Percentiles rank a stretch among this genome's conserved stretches.
Evolutionary conservation across 441 rosid genomes (phyloP).

Genomic region (Viola pubescens): DNA sequence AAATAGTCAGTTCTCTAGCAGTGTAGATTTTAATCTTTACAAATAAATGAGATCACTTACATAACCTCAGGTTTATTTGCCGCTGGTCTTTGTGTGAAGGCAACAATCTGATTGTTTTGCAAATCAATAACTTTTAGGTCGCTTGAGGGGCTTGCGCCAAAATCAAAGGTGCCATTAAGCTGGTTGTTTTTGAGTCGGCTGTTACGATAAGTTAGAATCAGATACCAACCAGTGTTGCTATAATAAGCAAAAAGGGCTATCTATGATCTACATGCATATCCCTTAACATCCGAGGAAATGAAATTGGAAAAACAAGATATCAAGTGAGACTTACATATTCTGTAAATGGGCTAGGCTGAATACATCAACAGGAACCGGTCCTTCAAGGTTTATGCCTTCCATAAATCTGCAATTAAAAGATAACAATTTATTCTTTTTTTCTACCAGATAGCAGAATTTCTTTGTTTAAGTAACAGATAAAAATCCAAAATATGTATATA

Average conservation of each 20-base stretch:
- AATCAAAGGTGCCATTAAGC: constrained; percentile 6
- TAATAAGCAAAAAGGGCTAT: neutral
- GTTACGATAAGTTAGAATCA: constrained; percentile 7
- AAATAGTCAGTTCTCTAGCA: neutral
- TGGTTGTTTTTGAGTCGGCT: constrained; percentile 43
- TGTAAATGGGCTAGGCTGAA: constrained; percentile 50
- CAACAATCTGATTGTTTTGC: constrained; percentile 34
- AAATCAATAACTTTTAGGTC: neutral
- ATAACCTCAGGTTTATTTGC: constrained; percentile 17
- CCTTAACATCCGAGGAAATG: neutral
- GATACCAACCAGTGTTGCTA: neutral
- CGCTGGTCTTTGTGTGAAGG: constrained; percentile 15
- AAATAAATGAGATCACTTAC: constrained; percentile 26
- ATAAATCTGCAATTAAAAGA: constrained; percentile 40
- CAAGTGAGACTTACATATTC: constrained; percentile 41
- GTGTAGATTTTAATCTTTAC: neutral
- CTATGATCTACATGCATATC: neutral
- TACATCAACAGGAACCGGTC: constrained; percentile 39
- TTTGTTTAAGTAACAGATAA: neutral
- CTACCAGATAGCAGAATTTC: no score
- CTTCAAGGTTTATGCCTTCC: constrained; percentile 46
- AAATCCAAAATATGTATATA: neutral
- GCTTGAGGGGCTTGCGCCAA: neutral
- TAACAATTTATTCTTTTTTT: neutral
- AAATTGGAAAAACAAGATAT: neutral